phyloP scores from a whole-genome alignment of 345 rosid genomes.

The Ceriops decandra region DNA sequence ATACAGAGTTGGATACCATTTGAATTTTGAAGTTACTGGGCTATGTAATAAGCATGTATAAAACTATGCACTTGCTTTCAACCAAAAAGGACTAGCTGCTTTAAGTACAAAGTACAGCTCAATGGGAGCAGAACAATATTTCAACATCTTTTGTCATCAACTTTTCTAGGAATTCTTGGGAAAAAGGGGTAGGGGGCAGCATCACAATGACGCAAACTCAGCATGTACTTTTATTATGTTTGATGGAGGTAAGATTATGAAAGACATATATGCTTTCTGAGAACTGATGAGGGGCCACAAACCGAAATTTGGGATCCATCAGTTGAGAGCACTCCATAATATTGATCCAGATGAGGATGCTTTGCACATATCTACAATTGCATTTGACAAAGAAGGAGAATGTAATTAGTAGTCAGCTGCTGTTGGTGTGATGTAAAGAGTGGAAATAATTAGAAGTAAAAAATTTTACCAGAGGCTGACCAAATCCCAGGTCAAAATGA shows the following conservation, averaged over 20 bases:
- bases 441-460: background rate
- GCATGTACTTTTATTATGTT: background rate
- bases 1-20: background rate
- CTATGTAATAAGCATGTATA: background rate
- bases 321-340: conserved; percentile 69
- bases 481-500: conserved; percentile 59
- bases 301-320: conserved; percentile 64
- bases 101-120: too few relatives aligned
- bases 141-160: too few relatives aligned
- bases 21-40: background rate
- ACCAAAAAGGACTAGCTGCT: too few relatives aligned
- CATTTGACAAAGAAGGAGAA: conserved; percentile 14
- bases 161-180: background rate
- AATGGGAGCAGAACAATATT: too few relatives aligned
- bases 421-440: background rate
- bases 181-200: background rate
- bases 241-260: background rate
- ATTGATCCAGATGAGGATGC: conserved; percentile 60
- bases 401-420: conserved; percentile 11
- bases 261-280: background rate
- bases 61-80: too few relatives aligned
- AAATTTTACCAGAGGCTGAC: conserved; percentile 59
- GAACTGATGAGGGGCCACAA: conserved; percentile 19
- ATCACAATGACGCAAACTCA: background rate
- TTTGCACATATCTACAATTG: conserved; percentile 52